Base-by-base conservation (phyloP, 2,329 filamentous ascomycete genomes). In the Scytalidium sp. region DNA sequence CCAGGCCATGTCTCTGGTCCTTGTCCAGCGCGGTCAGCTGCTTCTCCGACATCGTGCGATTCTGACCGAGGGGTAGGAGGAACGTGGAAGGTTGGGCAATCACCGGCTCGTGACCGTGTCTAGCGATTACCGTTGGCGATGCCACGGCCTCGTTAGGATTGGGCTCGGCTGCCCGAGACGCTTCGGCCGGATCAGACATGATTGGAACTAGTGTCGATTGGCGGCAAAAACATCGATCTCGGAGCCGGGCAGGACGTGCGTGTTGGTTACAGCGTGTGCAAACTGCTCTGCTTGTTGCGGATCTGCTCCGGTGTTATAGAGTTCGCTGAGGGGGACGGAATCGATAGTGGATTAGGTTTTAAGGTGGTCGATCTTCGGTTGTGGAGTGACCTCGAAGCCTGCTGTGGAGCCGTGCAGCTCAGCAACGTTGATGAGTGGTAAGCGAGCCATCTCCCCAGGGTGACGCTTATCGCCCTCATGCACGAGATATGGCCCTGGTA, bases 1-100 rank as follows among this genome's bases (percentile, higher is more conserved):
- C 87, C 77, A 93, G 75, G 60, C 87, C 88, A 66, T 89, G 85
- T 63, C 85, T 78, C 73, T 92, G 87, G 65, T 92, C 88, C 72
- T 78, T 83, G 68, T 93, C 88, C 51, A 88, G 75, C 53, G 80
- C 77, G 61, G 76, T 84, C 68, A 79, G 70, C 55, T 76, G 72
- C 52, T 60, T 59, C 46, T 64, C 60, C 50, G 60, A 54, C 58
- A 64, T 63, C 42, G 59, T 56, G 56, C 56, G 58, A 53, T 61
- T 63, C 45, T 57, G 57, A 46, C 58, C 59, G 59, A 56, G 59
- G 49, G 64, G 61, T 50, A 64, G 61, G 48, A 64, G 63, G 50
- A 66, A 67, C 21, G 65, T 66, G 40, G 62, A 66, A 56, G 65
- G 65, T 61, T 65, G 63, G 54, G 63, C 63, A 56, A 66, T 61